These are phyloP conservation scores for Termitomyces sp. DNA, from an alignment of 768 basidiomycete genomes.

Conservation along the genomic window DNA sequence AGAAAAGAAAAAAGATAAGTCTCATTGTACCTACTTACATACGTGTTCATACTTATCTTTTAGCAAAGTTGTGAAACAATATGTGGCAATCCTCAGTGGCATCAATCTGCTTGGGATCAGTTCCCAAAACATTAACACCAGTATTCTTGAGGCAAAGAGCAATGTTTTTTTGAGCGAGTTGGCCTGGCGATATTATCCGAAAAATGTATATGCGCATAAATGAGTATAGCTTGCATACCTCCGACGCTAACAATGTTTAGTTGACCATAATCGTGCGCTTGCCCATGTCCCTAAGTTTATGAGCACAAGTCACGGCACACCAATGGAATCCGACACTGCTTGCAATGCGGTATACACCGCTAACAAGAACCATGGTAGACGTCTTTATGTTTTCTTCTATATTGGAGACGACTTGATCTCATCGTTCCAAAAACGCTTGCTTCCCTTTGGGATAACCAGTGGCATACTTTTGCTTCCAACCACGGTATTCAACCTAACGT, in stretches of 20 bases:
- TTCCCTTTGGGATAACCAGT: too few species aligned
- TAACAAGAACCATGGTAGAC: conserved; percentile 99
- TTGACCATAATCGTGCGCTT: conserved; percentile 98
- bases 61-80: too few species aligned
- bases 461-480: too few species aligned
- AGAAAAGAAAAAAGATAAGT: too few species aligned
- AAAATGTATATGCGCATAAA: not conserved
- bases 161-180: conserved; percentile 98
- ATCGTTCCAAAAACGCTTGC: too few species aligned
- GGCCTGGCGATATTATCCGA: conserved; percentile 45
- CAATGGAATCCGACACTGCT: conserved; percentile 99
- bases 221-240: conserved; percentile 43
- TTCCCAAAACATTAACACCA: conserved; percentile 92
- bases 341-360: conserved; percentile 97
- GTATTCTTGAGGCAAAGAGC: conserved; percentile 89
- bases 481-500: too few species aligned
- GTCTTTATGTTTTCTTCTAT: too few species aligned
- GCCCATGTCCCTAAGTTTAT: too few species aligned
- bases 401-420: too few species aligned
- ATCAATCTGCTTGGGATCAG: conserved; percentile 93
- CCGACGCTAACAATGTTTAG: conserved; percentile 97
- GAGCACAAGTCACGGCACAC: too few species aligned
- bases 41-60: too few species aligned
- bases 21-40: too few species aligned
- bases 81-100: conserved; percentile 98